Conservation (phyloP, 2,329 filamentous ascomycete species). For the Truncatella angustata region DNA sequence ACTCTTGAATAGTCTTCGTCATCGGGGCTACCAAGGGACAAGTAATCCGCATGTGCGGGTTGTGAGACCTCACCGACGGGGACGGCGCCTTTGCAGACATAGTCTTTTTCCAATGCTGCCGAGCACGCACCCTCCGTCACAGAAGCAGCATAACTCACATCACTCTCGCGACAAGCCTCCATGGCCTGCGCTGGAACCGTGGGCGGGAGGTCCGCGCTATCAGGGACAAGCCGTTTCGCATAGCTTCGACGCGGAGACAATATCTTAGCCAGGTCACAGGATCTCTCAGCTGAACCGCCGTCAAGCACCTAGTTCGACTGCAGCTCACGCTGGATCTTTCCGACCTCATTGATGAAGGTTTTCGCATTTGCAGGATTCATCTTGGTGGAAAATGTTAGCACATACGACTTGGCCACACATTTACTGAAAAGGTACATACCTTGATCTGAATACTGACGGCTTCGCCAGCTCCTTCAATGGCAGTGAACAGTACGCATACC, state of each 20-base stretch:
- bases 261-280: not conserved
- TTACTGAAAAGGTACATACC: conserved; percentile 39
- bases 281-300: conserved; percentile 3
- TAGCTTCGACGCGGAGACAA: not conserved
- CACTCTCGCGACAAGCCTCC: not conserved
- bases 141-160: not conserved
- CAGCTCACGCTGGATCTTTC: conserved; percentile 50
- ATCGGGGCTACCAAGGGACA: not conserved
- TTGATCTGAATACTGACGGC: conserved; percentile 61
- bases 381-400: conserved; percentile 27
- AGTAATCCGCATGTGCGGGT: not conserved
- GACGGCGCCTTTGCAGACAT: not conserved
- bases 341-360: conserved; percentile 48
- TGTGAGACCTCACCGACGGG: not conserved
- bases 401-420: not conserved
- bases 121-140: not conserved
- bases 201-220: not conserved
- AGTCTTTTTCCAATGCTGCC: not conserved
- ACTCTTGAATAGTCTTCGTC: no score
- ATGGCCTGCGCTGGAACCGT: not conserved
- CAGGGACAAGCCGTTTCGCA: not conserved
- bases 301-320: conserved; percentile 31
- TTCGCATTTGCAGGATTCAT: conserved; percentile 55
- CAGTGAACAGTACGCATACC: conserved; percentile 65
- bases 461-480: conserved; percentile 55